Evolutionary conservation across 73 alveolate genomes (phyloP).

Genomic region (Vitrella brassicaformis): DNA sequence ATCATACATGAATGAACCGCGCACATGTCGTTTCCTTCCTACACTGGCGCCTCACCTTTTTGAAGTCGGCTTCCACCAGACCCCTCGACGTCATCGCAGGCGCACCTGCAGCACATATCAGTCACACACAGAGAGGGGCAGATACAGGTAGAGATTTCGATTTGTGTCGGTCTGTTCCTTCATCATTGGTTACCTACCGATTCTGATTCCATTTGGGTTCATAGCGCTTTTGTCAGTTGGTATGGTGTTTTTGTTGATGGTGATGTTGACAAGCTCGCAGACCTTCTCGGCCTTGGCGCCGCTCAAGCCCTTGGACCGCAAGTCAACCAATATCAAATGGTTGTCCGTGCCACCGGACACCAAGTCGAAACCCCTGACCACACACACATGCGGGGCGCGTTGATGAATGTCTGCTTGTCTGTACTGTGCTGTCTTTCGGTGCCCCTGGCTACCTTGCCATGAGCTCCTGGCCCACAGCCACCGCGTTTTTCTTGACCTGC

Average conservation of each 20-base stretch:
- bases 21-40: too few species aligned
- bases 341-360: conserved; percentile 77
- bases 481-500: too few species aligned
- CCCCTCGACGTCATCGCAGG: conserved; percentile 88
- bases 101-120: too few species aligned
- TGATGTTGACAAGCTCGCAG: conserved; percentile 65
- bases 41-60: conserved; percentile 8
- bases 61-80: conserved; percentile 66
- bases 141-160: too few species aligned
- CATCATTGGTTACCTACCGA: too few species aligned
- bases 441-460: too few species aligned
- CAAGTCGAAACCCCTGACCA: conserved; percentile 35
- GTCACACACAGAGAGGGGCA: too few species aligned
- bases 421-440: too few species aligned
- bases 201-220: conserved; percentile 82
- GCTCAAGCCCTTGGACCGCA: conserved; percentile 62
- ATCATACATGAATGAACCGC: not conserved
- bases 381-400: not conserved
- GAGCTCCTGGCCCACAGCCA: too few species aligned
- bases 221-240: conserved; percentile 79
- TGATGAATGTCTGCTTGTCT: too few species aligned
- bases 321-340: conserved; percentile 61
- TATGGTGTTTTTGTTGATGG: conserved; percentile 76
- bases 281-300: conserved; percentile 81
- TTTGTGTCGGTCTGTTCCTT: not conserved